Evolutionary conservation across 2,329 filamentous ascomycete species (phyloP).

Genomic region (Magnaporthiopsis incrustans): DNA sequence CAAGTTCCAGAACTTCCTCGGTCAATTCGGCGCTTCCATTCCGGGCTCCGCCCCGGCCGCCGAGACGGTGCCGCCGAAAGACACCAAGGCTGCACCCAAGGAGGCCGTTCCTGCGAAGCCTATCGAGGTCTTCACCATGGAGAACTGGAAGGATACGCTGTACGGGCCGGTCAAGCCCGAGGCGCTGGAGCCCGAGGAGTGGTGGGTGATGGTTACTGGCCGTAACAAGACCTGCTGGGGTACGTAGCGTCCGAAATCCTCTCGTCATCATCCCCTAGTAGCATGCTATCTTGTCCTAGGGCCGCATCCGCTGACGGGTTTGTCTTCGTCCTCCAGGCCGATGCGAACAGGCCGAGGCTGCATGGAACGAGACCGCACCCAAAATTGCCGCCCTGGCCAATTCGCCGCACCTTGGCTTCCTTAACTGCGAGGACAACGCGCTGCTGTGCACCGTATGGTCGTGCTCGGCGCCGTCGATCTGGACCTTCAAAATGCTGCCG

Average conservation of each 20-base stretch:
- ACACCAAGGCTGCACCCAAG: constrained; percentile 38
- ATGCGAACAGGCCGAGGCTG: constrained; percentile 44
- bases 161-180: constrained; percentile 51
- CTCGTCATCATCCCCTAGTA: neutral
- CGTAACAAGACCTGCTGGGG: constrained; percentile 71
- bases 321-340: neutral
- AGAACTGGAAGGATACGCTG: constrained; percentile 64
- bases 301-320: neutral
- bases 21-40: constrained; percentile 39
- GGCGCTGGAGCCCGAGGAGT: constrained; percentile 60
- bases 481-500: constrained; percentile 61
- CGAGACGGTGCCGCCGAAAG: constrained; percentile 35
- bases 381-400: constrained; percentile 53
- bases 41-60: constrained; percentile 27
- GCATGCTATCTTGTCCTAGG: neutral
- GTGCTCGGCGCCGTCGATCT: constrained; percentile 54
- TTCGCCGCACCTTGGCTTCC: constrained; percentile 57
- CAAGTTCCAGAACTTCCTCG: constrained; percentile 56
- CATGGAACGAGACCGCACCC: constrained; percentile 57
- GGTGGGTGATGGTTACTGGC: constrained; percentile 67
- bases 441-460: constrained; percentile 71
- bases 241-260: constrained; percentile 24
- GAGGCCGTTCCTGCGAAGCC: constrained; percentile 25
- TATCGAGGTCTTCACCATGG: constrained; percentile 52
- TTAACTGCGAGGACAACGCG: constrained; percentile 69